Conservation (phyloP, 225 moss, liverwort and hornwort species). For the Ulota crispa region DNA sequence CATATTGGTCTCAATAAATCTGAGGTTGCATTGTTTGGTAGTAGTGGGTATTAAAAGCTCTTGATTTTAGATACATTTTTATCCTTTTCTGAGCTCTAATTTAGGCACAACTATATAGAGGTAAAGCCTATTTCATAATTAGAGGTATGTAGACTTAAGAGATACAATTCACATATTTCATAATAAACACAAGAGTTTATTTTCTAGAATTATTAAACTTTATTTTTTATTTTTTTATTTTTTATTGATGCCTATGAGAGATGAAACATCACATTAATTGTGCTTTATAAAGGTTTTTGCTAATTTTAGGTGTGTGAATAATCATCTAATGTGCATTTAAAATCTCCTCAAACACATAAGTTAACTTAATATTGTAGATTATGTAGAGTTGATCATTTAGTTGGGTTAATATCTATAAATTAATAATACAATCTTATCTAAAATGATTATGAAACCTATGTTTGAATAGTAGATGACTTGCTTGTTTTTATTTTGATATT, state of each 20-base stretch:
- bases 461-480: not conserved
- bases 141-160: not conserved
- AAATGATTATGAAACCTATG: not conserved
- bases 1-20: not conserved
- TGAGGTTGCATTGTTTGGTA: not conserved
- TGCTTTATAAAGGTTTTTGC: not conserved
- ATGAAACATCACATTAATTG: not conserved
- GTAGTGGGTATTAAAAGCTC: not conserved
- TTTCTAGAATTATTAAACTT: fast-evolving
- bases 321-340: not conserved
- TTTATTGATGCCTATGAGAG: too few relatives aligned
- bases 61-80: too few relatives aligned
- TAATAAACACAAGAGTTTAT: not conserved
- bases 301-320: fast-evolving
- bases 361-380: not conserved
- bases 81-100: not conserved
- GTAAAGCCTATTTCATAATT: fast-evolving
- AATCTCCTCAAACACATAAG: not conserved
- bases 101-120: not conserved
- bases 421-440: not conserved
- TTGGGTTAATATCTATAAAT: not conserved
- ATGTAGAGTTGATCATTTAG: not conserved
- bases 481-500: not conserved
- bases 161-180: not conserved
- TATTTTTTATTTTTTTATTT: fast-evolving